A percentile compares a stretch with the other conserved stretches of the same genome.
phyloP scores from a whole-genome alignment of 495 filamentous ascomycete genomes.

The Penicillium taxi region DNA sequence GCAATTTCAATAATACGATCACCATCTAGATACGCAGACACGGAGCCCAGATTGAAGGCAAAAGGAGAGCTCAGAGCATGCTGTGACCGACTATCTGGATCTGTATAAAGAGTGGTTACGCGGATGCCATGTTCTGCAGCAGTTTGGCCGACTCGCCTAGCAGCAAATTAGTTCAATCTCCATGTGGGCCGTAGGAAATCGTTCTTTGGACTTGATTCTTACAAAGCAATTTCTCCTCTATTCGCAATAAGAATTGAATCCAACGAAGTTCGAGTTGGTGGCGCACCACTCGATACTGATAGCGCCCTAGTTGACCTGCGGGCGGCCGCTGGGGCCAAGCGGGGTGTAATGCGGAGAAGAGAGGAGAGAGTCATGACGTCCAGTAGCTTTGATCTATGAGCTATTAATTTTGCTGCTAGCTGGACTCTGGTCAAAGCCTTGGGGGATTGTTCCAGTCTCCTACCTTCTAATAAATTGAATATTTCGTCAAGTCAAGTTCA shows the following conservation, averaged over 20 bases:
- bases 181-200: neutral
- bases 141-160: slow-evolving; percentile 73
- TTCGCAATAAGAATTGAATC: slow-evolving; percentile 92
- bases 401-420: no score
- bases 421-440: no score
- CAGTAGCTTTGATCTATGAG: no score
- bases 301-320: slow-evolving; percentile 29
- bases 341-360: slow-evolving; percentile 41
- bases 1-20: slow-evolving; percentile 85
- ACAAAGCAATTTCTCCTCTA: slow-evolving; percentile 91
- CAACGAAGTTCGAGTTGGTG: slow-evolving; percentile 41
- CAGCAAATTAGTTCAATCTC: neutral
- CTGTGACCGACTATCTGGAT: slow-evolving; percentile 78
- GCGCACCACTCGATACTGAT: slow-evolving; percentile 20
- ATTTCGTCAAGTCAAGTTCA: slow-evolving; percentile 8
- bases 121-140: slow-evolving; percentile 82
- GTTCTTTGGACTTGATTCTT: slow-evolving; percentile 16
- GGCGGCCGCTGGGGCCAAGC: slow-evolving; percentile 29
- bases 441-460: no score
- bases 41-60: slow-evolving; percentile 71
- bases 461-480: slow-evolving; percentile 18
- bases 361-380: slow-evolving; percentile 41
- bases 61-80: slow-evolving; percentile 81
- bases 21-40: slow-evolving; percentile 83
- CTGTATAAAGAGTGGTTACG: slow-evolving; percentile 91